Percentiles rank a stretch among this genome's conserved stretches.
Conservation (phyloP, 2,329 filamentous ascomycete species). For the Tolypocladium tundrense region DNA sequence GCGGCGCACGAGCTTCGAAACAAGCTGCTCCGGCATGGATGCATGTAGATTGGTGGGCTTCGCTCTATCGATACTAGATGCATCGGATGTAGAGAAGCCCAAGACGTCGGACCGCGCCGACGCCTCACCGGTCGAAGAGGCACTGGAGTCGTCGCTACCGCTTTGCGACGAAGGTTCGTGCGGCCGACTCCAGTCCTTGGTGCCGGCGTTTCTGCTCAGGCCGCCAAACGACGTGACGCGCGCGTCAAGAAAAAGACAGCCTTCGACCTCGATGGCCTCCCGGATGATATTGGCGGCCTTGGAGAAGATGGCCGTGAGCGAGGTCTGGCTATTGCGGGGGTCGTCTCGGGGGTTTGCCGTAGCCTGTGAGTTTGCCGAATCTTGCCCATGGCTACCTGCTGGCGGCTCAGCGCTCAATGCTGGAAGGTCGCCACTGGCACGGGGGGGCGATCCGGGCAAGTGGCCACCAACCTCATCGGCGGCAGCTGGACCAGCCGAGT, state of each 20-base stretch:
- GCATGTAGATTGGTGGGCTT: slow-evolving; percentile 4
- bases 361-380: not conserved
- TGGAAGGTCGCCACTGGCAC: not conserved
- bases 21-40: slow-evolving; percentile 25
- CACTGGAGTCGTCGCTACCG: slow-evolving; percentile 11
- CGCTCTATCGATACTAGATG: slow-evolving; percentile 22
- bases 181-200: slow-evolving; percentile 8
- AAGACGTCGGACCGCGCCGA: slow-evolving; percentile 19
- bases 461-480: not conserved
- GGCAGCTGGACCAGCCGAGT: not conserved
- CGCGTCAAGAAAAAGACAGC: slow-evolving; percentile 22
- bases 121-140: not conserved
- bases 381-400: not conserved
- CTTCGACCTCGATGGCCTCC: slow-evolving; percentile 29
- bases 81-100: slow-evolving; percentile 24
- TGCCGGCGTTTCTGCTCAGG: not conserved
- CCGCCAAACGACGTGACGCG: slow-evolving; percentile 16
- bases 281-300: slow-evolving; percentile 33
- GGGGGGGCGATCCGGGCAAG: not conserved
- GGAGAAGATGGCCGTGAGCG: slow-evolving; percentile 19
- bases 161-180: slow-evolving; percentile 8
- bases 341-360: not conserved
- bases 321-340: not conserved
- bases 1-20: slow-evolving; percentile 28
- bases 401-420: not conserved